Percentiles rank a stretch among this genome's conserved stretches.
Evolutionary conservation across 1,139 yeast species (phyloP).

Genomic region (Blastobotrys raffinosifermentans): DNA sequence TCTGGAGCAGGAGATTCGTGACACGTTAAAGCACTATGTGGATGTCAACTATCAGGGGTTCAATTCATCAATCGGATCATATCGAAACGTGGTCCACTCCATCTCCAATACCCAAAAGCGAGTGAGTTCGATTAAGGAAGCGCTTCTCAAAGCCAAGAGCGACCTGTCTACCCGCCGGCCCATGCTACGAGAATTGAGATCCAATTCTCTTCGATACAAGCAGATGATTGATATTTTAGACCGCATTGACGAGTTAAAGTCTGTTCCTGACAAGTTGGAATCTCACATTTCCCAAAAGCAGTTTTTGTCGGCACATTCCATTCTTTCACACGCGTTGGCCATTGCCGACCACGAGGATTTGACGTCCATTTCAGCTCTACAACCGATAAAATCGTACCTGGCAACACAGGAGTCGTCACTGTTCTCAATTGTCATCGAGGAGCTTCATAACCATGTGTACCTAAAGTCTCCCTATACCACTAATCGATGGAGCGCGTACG

Average conservation of each 20-base stretch:
- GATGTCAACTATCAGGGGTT: conserved; percentile 77
- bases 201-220: conserved; percentile 53
- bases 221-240: conserved; percentile 68
- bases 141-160: conserved; percentile 44
- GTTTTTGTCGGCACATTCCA: conserved; percentile 62
- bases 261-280: conserved; percentile 60
- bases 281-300: conserved; percentile 58
- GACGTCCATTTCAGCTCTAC: conserved; percentile 58
- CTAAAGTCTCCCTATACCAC: conserved; percentile 44
- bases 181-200: conserved; percentile 57
- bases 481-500: conserved; percentile 31
- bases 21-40: conserved; percentile 62
- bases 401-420: conserved; percentile 55
- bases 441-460: conserved; percentile 66
- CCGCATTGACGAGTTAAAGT: conserved; percentile 57
- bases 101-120: conserved; percentile 54
- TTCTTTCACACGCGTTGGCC: conserved; percentile 51
- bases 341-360: conserved; percentile 55
- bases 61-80: conserved; percentile 75
- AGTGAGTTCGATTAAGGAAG: conserved; percentile 45
- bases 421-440: conserved; percentile 71
- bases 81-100: conserved; percentile 53
- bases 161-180: conserved; percentile 53
- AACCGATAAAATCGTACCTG: conserved; percentile 51
- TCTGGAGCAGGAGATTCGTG: conserved; percentile 51